These are phyloP conservation scores for Lipomyces mesembrius DNA, from an alignment of 805 yeast species.

Conservation along the genomic window DNA sequence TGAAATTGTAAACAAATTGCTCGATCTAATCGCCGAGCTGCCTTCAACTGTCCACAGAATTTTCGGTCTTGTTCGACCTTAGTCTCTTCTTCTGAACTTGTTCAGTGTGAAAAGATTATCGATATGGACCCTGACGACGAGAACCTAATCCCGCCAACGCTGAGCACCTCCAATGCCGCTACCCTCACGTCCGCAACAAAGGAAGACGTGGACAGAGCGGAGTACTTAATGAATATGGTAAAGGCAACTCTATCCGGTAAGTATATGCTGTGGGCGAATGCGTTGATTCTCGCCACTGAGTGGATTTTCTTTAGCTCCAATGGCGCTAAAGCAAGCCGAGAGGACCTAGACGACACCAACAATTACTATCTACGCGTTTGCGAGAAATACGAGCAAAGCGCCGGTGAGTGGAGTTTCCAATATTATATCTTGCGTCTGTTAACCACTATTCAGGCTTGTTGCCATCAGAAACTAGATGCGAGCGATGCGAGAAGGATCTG, in stretches of 20 bases:
- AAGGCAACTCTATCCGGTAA: neutral
- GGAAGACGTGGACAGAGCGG: neutral
- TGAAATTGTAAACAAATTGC: too few species aligned
- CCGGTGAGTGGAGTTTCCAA: neutral
- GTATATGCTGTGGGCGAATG: neutral
- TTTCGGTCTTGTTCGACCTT: too few species aligned
- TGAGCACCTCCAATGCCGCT: neutral
- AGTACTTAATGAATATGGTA: neutral
- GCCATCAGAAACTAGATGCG: neutral
- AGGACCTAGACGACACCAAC: neutral
- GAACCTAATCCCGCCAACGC: neutral
- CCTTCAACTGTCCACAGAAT: too few species aligned
- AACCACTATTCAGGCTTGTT: neutral
- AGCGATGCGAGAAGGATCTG: neutral
- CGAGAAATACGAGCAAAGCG: neutral
- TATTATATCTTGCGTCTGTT: neutral
- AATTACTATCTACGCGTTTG: neutral
- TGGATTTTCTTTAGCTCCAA: neutral
- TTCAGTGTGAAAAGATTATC: neutral
- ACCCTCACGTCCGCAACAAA: neutral
- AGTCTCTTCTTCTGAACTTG: too few species aligned
- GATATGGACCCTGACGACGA: neutral
- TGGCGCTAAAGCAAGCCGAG: neutral
- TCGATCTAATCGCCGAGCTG: too few species aligned
- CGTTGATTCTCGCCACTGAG: neutral